Evolutionary conservation across 1,284 basidiomycete species (phyloP).

Genomic region (Ustilago hordei): DNA sequence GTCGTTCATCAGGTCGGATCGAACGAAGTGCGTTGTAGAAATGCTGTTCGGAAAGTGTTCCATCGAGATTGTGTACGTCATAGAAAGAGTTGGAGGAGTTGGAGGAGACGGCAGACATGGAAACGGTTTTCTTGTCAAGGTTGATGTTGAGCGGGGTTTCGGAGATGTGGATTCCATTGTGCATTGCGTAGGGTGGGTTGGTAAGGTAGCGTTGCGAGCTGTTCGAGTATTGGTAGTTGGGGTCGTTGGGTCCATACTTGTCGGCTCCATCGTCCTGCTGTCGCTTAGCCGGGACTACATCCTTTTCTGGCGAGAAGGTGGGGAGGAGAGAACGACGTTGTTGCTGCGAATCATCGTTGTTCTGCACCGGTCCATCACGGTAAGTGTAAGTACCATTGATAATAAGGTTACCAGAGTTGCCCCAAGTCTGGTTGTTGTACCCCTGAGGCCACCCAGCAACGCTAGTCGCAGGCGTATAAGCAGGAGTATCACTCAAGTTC

Average conservation of each 20-base stretch:
- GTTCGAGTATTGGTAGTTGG: constrained; percentile 47
- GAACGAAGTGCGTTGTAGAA: constrained; percentile 43
- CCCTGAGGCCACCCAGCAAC: constrained; percentile 70
- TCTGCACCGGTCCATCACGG: constrained; percentile 30
- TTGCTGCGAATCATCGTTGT: constrained; percentile 23
- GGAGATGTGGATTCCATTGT: constrained; percentile 74
- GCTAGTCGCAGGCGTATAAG: constrained; percentile 46
- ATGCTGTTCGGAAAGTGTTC: constrained; percentile 41
- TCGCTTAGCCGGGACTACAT: constrained; percentile 15
- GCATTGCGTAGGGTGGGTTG: constrained; percentile 76
- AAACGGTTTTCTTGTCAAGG: constrained; percentile 62
- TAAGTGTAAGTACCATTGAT: constrained; percentile 73
- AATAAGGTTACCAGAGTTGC: constrained; percentile 79
- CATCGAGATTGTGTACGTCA: constrained; percentile 69
- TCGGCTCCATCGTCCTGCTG: constrained; percentile 7
- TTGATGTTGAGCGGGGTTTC: constrained; percentile 72
- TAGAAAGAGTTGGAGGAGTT: constrained; percentile 36
- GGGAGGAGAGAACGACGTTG: constrained; percentile 21
- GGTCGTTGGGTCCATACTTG: constrained; percentile 28
- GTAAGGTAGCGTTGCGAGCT: constrained; percentile 43
- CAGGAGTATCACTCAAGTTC: constrained; percentile 64
- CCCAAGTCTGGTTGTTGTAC: constrained; percentile 76
- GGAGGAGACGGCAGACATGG: constrained; percentile 70
- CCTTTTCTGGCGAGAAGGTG: constrained; percentile 4
- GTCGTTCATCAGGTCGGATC: constrained; percentile 50